These are phyloP conservation scores for Phaeotremella skinneri DNA, from an alignment of 768 basidiomycete genomes.

Conservation along the genomic window DNA sequence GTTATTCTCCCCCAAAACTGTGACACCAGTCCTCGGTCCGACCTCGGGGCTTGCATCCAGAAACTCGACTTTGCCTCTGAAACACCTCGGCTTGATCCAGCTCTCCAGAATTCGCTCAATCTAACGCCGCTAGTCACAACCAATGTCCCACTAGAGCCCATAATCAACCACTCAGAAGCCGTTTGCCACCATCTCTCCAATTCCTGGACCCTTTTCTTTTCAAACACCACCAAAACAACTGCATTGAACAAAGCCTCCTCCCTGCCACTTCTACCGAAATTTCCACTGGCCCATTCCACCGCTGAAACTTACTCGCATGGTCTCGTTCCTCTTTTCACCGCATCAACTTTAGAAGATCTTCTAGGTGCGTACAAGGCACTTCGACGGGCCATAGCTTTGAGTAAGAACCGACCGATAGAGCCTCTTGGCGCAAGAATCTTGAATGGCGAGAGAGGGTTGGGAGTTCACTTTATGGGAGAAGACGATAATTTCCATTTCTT, in stretches of 20 bases:
- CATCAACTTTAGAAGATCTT: constrained; percentile 24
- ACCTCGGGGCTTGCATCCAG: no score
- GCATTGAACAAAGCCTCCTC: background rate
- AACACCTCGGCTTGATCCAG: no score
- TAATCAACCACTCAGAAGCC: background rate
- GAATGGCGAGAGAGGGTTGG: constrained; percentile 22
- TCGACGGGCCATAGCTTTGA: constrained; percentile 25
- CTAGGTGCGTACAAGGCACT: constrained; percentile 39
- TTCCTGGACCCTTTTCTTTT: background rate
- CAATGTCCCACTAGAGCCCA: background rate
- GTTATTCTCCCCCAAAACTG: no score
- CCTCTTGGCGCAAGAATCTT: constrained; percentile 6
- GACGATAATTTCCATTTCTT: constrained; percentile 44
- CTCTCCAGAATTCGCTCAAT: no score
- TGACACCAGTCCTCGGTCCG: no score
- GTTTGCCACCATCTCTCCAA: background rate
- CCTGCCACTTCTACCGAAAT: background rate
- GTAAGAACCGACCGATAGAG: constrained; percentile 25
- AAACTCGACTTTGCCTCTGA: no score
- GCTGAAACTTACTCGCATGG: constrained; percentile 30
- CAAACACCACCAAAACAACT: background rate
- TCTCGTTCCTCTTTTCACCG: constrained; percentile 28
- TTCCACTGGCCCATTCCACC: background rate
- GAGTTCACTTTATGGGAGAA: constrained; percentile 21
- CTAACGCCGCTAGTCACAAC: no score